These are phyloP conservation scores for Ascochyta koolunga DNA, from an alignment of 2,329 filamentous ascomycete species.

Conservation along the genomic window DNA sequence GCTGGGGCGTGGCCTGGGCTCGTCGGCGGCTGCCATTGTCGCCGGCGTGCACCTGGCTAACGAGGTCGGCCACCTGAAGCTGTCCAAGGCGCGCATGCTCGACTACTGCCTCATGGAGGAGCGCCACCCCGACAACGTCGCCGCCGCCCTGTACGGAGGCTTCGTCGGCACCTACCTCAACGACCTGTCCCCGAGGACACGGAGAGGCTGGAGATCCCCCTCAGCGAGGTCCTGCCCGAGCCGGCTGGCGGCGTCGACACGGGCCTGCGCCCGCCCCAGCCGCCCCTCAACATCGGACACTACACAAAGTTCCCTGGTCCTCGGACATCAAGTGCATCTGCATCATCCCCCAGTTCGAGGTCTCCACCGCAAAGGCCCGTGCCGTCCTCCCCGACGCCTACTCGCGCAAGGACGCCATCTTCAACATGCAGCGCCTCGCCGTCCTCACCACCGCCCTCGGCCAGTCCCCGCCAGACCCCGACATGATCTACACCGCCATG, in stretches of 20 bases:
- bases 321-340: slow-evolving; percentile 95
- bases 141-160: slow-evolving; percentile 91
- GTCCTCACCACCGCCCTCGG: slow-evolving; percentile 88
- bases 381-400: slow-evolving; percentile 83
- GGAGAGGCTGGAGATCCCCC: slow-evolving; percentile 88
- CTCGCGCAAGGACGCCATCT: slow-evolving; percentile 82
- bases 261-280: slow-evolving; percentile 81
- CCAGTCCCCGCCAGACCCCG: slow-evolving; percentile 85
- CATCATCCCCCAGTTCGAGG: slow-evolving; percentile 94
- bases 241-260: slow-evolving; percentile 92
- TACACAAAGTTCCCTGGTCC: slow-evolving; percentile 95
- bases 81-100: slow-evolving; percentile 82
- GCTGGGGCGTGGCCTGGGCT: slow-evolving; percentile 89
- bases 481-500: slow-evolving; percentile 97
- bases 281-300: slow-evolving; percentile 91
- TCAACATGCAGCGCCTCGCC: slow-evolving; percentile 94
- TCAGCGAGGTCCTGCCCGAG: slow-evolving; percentile 89
- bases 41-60: slow-evolving; percentile 93
- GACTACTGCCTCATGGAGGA: slow-evolving; percentile 98
- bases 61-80: slow-evolving; percentile 78
- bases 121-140: slow-evolving; percentile 65
- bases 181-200: slow-evolving; percentile 86
- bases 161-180: slow-evolving; percentile 97
- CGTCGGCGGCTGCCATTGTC: slow-evolving; percentile 92
- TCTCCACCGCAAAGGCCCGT: slow-evolving; percentile 90